Evolutionary conservation across 305 asterid species (phyloP).

Genomic region (Ilex paraguariensis): DNA sequence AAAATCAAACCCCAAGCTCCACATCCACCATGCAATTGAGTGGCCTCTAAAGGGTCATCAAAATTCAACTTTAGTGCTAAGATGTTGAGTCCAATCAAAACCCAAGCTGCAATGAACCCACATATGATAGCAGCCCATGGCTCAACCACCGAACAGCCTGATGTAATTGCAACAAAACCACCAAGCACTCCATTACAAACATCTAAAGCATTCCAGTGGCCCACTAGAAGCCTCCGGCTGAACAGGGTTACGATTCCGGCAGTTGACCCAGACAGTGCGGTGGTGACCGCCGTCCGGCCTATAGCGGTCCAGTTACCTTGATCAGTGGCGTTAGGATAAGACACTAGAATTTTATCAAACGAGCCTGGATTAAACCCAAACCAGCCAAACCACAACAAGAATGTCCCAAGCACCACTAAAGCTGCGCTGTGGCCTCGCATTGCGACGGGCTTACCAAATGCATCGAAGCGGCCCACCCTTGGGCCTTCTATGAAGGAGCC

Average conservation of each 20-base stretch:
- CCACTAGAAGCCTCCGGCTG: slow-evolving; percentile 43
- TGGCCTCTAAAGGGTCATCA: slow-evolving; percentile 71
- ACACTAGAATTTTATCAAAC: slow-evolving; percentile 42
- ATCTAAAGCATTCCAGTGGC: slow-evolving; percentile 65
- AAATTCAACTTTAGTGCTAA: slow-evolving; percentile 33
- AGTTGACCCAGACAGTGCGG: slow-evolving; percentile 60
- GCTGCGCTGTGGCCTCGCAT: slow-evolving; percentile 75
- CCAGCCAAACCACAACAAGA: slow-evolving; percentile 82
- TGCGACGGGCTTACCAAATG: slow-evolving; percentile 46
- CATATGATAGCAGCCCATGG: slow-evolving; percentile 75
- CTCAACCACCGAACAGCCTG: slow-evolving; percentile 69
- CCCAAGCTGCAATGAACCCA: slow-evolving; percentile 60
- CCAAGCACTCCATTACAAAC: slow-evolving; percentile 71
- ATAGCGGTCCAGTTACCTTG: slow-evolving; percentile 70
- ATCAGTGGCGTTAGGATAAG: slow-evolving; percentile 29
- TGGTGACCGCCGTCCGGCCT: slow-evolving; percentile 66
- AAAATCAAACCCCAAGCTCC: slow-evolving; percentile 81
- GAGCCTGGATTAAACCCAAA: slow-evolving; percentile 80
- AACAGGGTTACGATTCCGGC: slow-evolving; percentile 58
- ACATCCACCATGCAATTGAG: slow-evolving; percentile 74
- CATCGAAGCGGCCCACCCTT: slow-evolving; percentile 65
- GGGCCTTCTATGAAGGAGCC: slow-evolving; percentile 67
- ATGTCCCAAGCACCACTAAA: slow-evolving; percentile 65
- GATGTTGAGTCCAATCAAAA: slow-evolving; percentile 50
- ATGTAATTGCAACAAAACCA: slow-evolving; percentile 72